Percentiles rank a stretch among this genome's conserved stretches.
phyloP scores from a whole-genome alignment of 306 rosid species.

The Styphnolobium japonicum region DNA sequence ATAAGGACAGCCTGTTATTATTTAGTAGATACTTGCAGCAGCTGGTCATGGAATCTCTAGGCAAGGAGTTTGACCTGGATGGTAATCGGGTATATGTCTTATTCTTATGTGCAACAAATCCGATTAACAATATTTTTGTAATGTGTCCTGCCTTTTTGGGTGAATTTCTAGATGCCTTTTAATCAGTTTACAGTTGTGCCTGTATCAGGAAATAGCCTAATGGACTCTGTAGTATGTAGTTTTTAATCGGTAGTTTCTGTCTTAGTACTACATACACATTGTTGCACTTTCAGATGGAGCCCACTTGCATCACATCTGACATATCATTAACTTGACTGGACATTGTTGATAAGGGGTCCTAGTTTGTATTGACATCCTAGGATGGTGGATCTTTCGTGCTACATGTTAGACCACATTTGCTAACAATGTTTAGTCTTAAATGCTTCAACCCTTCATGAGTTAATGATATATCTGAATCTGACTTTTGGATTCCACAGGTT shows the following conservation, averaged over 20 bases:
- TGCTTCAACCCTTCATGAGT: background rate
- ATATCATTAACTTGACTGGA: background rate
- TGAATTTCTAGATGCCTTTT: background rate
- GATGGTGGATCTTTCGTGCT: background rate
- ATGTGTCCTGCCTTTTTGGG: background rate
- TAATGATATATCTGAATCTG: background rate
- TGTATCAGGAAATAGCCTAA: background rate
- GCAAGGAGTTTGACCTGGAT: slow-evolving; percentile 97
- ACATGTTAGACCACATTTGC: background rate
- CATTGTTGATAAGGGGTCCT: slow-evolving; percentile 5
- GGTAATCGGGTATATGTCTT: slow-evolving; percentile 82
- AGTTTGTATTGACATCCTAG: background rate
- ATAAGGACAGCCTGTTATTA: slow-evolving; percentile 86
- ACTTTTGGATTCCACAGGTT: slow-evolving; percentile 49
- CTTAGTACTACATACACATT: background rate
- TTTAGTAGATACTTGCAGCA: slow-evolving; percentile 97
- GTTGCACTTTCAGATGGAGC: background rate
- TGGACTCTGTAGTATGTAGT: background rate
- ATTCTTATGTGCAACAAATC: slow-evolving; percentile 22
- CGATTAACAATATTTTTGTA: background rate
- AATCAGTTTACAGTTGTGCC: background rate
- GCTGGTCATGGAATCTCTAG: slow-evolving; percentile 97
- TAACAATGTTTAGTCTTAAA: background rate
- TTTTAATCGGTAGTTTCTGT: background rate
- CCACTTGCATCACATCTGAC: background rate